A percentile compares a stretch with the other conserved stretches of the same genome.
Evolutionary conservation across 192 early-diverging fungal species (phyloP).

Genomic region (Chytriomyces hyalinus): DNA sequence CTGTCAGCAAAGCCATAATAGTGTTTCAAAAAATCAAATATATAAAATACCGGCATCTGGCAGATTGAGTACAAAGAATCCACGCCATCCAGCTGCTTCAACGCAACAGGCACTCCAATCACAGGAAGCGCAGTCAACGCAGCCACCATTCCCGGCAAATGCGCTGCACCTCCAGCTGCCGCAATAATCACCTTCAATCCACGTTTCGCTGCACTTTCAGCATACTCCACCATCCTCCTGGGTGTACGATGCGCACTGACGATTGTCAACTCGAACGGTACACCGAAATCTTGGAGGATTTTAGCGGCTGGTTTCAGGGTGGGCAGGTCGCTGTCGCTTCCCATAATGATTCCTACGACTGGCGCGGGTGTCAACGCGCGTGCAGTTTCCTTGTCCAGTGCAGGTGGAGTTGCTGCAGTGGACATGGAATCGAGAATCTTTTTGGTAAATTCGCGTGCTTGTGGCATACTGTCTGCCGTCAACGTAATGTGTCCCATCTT

Average conservation of each 20-base stretch:
- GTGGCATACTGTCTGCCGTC: constrained; percentile 82
- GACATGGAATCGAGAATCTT: constrained; percentile 58
- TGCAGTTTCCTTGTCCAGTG: constrained; percentile 14
- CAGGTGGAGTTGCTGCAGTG: not conserved
- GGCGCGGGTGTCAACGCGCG: constrained; percentile 47
- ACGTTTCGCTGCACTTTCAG: constrained; percentile 80
- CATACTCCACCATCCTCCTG: constrained; percentile 90
- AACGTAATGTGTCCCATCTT: constrained; percentile 99
- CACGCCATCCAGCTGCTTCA: constrained; percentile 90
- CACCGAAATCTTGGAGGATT: constrained; percentile 85
- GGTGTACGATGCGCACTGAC: constrained; percentile 98
- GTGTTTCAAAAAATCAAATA: constrained; percentile 2
- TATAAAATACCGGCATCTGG: constrained; percentile 88
- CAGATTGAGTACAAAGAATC: constrained; percentile 98
- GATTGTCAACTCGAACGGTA: constrained; percentile 96
- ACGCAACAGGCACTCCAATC: constrained; percentile 95
- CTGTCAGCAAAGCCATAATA: constrained; percentile 6
- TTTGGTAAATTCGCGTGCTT: constrained; percentile 69
- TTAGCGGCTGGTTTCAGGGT: constrained; percentile 89
- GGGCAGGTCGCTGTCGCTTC: constrained; percentile 96
- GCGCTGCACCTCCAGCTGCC: constrained; percentile 97
- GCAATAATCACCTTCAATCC: constrained; percentile 98
- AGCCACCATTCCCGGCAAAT: constrained; percentile 99
- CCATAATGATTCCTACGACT: constrained; percentile 98
- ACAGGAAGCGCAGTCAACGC: constrained; percentile 97